Percentiles rank a stretch among this genome's conserved stretches.
These are phyloP conservation scores for Phyllosticta ampelicida DNA, from an alignment of 2,329 filamentous ascomycete genomes.

Conservation along the genomic window DNA sequence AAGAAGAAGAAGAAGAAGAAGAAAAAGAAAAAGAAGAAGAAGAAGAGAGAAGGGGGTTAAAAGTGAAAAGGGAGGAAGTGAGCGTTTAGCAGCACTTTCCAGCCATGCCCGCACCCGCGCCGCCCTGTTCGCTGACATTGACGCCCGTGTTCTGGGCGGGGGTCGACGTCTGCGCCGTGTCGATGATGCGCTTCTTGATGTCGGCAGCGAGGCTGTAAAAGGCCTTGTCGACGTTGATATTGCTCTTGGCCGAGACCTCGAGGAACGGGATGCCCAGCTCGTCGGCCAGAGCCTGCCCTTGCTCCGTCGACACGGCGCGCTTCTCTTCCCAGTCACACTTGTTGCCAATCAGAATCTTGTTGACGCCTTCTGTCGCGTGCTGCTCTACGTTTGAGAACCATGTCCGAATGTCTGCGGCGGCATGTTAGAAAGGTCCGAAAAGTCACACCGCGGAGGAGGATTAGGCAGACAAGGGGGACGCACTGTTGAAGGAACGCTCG, in stretches of 20 bases:
- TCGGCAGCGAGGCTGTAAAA: conserved; percentile 92
- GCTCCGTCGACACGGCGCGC: conserved; percentile 83
- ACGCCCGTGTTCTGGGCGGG: conserved; percentile 23
- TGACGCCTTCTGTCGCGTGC: conserved; percentile 95
- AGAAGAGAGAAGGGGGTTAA: background rate
- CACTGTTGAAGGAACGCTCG: conserved; percentile 90
- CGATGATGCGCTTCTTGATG: conserved; percentile 97
- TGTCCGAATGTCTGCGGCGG: conserved; percentile 77
- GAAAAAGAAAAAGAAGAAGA: too few relatives aligned
- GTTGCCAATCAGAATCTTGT: conserved; percentile 99
- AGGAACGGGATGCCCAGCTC: conserved; percentile 97
- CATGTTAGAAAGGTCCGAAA: background rate
- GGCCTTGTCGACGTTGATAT: conserved; percentile 99
- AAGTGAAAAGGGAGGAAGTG: background rate
- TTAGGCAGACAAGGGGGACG: conserved; percentile 23
- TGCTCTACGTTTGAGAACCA: conserved; percentile 99
- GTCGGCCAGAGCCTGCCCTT: conserved; percentile 85
- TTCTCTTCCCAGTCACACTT: conserved; percentile 99
- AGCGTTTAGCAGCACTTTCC: conserved; percentile 28
- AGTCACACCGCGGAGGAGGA: background rate
- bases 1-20: too few relatives aligned
- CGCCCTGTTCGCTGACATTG: conserved; percentile 22
- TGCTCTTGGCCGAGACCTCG: conserved; percentile 96
- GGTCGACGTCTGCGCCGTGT: conserved; percentile 66
- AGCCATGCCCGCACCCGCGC: conserved; percentile 20